phyloP scores from a whole-genome alignment of 306 rosid species.

The Cercis canadensis region DNA sequence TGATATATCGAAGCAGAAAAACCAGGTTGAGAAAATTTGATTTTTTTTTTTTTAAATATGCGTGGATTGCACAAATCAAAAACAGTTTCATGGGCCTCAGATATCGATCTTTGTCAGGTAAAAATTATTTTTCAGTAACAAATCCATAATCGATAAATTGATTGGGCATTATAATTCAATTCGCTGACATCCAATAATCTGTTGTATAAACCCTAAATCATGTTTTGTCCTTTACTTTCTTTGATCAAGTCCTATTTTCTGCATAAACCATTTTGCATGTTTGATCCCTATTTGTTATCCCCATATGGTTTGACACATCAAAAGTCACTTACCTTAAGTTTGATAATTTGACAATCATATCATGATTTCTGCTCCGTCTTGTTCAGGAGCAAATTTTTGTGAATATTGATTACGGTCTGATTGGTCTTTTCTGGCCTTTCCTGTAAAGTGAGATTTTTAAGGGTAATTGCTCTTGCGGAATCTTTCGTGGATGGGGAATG shows the following conservation, averaged over 20 bases:
- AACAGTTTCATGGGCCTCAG: conserved; percentile 89
- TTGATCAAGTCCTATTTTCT: conserved; percentile 1
- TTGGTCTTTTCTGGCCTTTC: neutral
- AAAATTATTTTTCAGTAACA: conserved; percentile 42
- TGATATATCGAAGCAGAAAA: conserved; percentile 36
- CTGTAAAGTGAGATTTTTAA: conserved; percentile 17
- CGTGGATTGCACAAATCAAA: conserved; percentile 75
- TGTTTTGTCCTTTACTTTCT: neutral
- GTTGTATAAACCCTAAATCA: conserved; percentile 11
- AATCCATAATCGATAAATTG: conserved; percentile 42
- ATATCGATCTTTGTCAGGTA: conserved; percentile 94
- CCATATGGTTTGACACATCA: neutral
- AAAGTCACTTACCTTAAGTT: neutral
- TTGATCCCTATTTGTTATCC: neutral
- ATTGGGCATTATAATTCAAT: neutral
- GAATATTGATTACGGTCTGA: conserved; percentile 16
- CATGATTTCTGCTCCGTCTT: conserved; percentile 10
- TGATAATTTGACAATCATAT: neutral
- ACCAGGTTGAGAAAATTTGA: conserved; percentile 33
- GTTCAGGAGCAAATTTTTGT: neutral
- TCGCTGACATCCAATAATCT: conserved; percentile 23
- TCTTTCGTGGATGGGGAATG: neutral
- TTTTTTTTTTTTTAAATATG: conserved; percentile 55
- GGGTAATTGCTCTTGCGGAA: neutral
- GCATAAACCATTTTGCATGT: neutral